These are phyloP conservation scores for Lotmaria passim DNA, from an alignment of 208 protist species.

Conservation along the genomic window DNA sequence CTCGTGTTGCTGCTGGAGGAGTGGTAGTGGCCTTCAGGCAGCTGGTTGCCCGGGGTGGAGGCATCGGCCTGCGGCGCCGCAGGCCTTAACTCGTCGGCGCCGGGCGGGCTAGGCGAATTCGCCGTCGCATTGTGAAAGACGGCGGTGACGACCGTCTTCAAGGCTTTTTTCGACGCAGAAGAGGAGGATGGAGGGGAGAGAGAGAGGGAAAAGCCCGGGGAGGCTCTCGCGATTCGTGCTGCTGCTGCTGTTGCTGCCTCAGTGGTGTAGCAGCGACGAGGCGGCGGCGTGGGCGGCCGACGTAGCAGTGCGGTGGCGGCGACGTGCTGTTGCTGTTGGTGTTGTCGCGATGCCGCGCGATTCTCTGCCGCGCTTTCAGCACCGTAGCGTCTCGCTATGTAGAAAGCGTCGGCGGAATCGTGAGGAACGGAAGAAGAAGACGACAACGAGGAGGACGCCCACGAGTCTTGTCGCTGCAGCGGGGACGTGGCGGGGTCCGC, in stretches of 20 bases:
- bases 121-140: too few species aligned
- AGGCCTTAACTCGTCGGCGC: neutral
- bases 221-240: neutral
- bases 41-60: neutral
- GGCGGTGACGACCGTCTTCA: too few species aligned
- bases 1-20: constrained; percentile 13
- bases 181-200: too few species aligned
- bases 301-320: neutral
- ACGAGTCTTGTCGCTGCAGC: neutral
- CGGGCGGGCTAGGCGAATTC: neutral
- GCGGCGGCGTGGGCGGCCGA: constrained; percentile 31
- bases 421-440: neutral
- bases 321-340: too few species aligned
- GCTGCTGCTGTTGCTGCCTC: neutral
- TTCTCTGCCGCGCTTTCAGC: neutral
- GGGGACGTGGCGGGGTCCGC: neutral
- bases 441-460: constrained; percentile 5
- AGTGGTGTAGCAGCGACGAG: constrained; percentile 19
- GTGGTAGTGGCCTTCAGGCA: neutral
- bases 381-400: neutral
- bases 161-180: too few species aligned
- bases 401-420: neutral
- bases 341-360: too few species aligned
- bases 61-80: neutral
- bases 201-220: neutral